Evolutionary conservation across 2,329 filamentous ascomycete genomes (phyloP).

Genomic region (Cytospora piceae): DNA sequence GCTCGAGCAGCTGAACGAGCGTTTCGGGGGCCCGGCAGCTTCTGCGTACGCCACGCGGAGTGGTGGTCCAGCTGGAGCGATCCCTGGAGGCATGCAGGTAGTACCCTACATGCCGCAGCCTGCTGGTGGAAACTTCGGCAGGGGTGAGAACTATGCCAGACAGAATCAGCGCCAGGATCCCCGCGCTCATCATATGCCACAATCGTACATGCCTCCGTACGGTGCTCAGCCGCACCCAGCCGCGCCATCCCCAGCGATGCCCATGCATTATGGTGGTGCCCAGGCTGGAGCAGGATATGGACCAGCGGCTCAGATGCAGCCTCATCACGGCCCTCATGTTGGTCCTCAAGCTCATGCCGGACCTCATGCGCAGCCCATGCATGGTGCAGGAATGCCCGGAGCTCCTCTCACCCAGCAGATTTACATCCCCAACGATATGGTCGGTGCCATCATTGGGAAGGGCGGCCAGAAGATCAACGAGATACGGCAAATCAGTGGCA

Average conservation of each 20-base stretch:
- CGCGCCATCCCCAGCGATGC: slow-evolving; percentile 65
- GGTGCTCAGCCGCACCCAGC: slow-evolving; percentile 62
- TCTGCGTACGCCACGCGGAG: slow-evolving; percentile 98
- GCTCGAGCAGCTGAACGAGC: slow-evolving; percentile 93
- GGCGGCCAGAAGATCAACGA: slow-evolving; percentile 99
- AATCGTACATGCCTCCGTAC: slow-evolving; percentile 59
- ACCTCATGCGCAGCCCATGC: slow-evolving; percentile 75
- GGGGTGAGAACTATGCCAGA: slow-evolving; percentile 82
- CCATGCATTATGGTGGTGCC: slow-evolving; percentile 81
- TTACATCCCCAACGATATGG: slow-evolving; percentile 99
- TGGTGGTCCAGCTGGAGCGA: slow-evolving; percentile 88
- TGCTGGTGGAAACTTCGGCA: slow-evolving; percentile 88
- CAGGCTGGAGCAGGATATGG: slow-evolving; percentile 76
- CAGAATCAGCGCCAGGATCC: slow-evolving; percentile 74
- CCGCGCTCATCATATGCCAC: slow-evolving; percentile 73
- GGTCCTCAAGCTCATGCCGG: slow-evolving; percentile 63
- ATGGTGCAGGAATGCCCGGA: slow-evolving; percentile 65
- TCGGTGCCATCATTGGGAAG: slow-evolving; percentile 98
- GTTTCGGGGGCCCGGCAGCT: slow-evolving; percentile 91
- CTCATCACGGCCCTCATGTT: slow-evolving; percentile 68
- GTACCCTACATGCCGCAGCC: slow-evolving; percentile 97
- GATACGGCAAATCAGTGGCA: slow-evolving; percentile 93
- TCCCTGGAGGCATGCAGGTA: slow-evolving; percentile 97
- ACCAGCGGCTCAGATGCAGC: slow-evolving; percentile 75
- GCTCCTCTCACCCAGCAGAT: slow-evolving; percentile 96